Base-by-base conservation (phyloP, 441 rosid species). In the Heliophila coronopifolia region DNA sequence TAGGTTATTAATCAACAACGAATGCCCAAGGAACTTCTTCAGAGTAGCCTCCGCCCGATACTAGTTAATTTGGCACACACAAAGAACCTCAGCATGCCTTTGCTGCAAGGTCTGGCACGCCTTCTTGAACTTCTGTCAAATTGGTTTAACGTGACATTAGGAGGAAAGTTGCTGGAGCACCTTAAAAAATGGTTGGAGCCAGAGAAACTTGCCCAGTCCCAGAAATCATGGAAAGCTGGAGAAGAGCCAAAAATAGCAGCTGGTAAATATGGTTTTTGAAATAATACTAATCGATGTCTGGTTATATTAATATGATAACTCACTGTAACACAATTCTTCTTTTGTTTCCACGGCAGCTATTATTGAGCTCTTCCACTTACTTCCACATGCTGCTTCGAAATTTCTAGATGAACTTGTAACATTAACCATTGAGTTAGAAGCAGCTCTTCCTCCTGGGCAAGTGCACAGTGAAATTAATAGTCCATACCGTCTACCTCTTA, bases 231-330 rank as follows among this genome's bases (percentile, higher is more conserved):
- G 97, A 92, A 88, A 69, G 77, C 90, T 61, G 99, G 99, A 55
- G 99, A 93, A 77, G 99, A 93, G 76, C 95, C 97, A 24, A 93
- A 93, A 79, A 88, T 93, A 51, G 99, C 99, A 40, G 90, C 97
- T 39, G 99, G 99, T 88, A 79, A 47, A 7, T 40, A n/a, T 40
- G 12, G 8, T 30, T 39, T 51, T 18, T 50, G 54, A 14, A 43
- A 53, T 33, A 25, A 39, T 49, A 32, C 20, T 14, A 39, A 13
- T 22, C n/a, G 7, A 34, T 40, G 47, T 54, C 35, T 52, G 33
- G 27, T 26, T 50, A 24, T 37, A n/a, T n/a, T n/a, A n/a, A n/a
- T n/a, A 45, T 59, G 51, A 40, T 34, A 41, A 16, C 13, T 45
- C 15, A 38, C 39, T 12, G 61, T 43, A 43, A 30, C 39, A 11